Percentiles rank a stretch among this genome's conserved stretches.
Conservation (phyloP, 2,329 filamentous ascomycete genomes). For the Exophiala mesophila region DNA sequence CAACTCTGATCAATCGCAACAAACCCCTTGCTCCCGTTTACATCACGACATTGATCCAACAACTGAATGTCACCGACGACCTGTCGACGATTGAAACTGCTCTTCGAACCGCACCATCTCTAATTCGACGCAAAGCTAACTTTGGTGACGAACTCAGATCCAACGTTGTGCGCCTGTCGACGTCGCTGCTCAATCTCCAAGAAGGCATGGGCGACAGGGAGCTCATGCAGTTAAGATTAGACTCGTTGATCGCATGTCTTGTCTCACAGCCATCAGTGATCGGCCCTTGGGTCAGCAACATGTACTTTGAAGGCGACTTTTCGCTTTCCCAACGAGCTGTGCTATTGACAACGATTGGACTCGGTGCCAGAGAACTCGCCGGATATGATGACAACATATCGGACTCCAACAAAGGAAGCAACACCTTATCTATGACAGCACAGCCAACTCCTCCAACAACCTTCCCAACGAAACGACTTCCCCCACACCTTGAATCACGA, state of each 20-base stretch:
- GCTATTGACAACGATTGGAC: conserved; percentile 73
- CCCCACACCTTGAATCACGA: conserved; percentile 65
- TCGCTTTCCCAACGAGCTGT: conserved; percentile 78
- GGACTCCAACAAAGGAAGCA: conserved; percentile 6
- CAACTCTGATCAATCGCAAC: conserved; percentile 76
- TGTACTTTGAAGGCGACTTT: conserved; percentile 89
- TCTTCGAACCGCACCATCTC: conserved; percentile 65
- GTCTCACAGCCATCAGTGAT: conserved; percentile 70
- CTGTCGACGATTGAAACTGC: conserved; percentile 80
- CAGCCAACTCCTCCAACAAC: conserved; percentile 33
- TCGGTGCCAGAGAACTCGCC: conserved; percentile 78
- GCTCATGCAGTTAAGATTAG: conserved; percentile 70
- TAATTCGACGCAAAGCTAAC: conserved; percentile 82
- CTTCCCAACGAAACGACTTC: conserved; percentile 79
- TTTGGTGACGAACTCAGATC: conserved; percentile 85
- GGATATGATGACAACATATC: conserved; percentile 58
- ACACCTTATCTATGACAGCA: conserved; percentile 34
- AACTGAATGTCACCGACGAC: conserved; percentile 68
- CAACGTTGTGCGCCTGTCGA: conserved; percentile 75
- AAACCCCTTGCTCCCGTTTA: conserved; percentile 77
- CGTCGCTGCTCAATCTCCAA: conserved; percentile 70
- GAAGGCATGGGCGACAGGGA: conserved; percentile 74
- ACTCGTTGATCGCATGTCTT: conserved; percentile 76
- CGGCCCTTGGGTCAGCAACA: conserved; percentile 76
- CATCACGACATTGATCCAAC: conserved; percentile 28